These are phyloP conservation scores for Fusarium sp. DNA, from an alignment of 2,329 filamentous ascomycete species.

Conservation along the genomic window DNA sequence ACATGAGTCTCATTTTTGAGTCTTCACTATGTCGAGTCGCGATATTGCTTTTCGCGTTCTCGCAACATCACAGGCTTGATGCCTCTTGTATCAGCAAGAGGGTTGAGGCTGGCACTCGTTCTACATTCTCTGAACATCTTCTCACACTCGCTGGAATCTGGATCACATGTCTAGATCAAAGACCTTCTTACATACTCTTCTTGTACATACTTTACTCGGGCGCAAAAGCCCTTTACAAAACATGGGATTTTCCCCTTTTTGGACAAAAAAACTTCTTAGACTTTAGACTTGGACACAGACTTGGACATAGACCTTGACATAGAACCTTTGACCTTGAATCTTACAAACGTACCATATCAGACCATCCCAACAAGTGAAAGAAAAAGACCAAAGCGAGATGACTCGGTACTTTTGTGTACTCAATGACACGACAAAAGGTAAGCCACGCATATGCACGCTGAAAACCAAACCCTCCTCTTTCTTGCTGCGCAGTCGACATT, in stretches of 20 bases:
- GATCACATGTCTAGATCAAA: conserved; percentile 27
- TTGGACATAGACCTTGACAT: conserved; percentile 31
- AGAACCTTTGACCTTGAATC: conserved; percentile 26
- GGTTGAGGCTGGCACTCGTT: conserved; percentile 51
- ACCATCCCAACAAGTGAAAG: background rate
- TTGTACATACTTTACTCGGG: conserved; percentile 47
- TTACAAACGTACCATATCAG: background rate
- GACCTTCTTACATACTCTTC: conserved; percentile 43
- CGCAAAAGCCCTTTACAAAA: conserved; percentile 23
- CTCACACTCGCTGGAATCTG: conserved; percentile 45
- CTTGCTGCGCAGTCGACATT: background rate
- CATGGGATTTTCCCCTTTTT: conserved; percentile 5
- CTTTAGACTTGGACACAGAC: conserved; percentile 29
- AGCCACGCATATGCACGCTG: too few species aligned
- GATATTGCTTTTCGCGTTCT: conserved; percentile 33
- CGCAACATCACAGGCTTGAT: conserved; percentile 47
- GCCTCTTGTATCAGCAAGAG: conserved; percentile 44
- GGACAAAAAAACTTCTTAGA: conserved; percentile 29
- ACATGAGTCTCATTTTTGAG: conserved; percentile 19
- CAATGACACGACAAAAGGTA: too few species aligned
- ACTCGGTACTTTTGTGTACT: conserved; percentile 20
- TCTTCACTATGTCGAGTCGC: conserved; percentile 16
- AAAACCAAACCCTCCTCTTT: background rate
- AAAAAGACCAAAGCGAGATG: conserved; percentile 18
- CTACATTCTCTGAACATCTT: conserved; percentile 42